Conservation (phyloP, 192 early-diverging fungal genomes). For the Chytriomyces sp. region DNA sequence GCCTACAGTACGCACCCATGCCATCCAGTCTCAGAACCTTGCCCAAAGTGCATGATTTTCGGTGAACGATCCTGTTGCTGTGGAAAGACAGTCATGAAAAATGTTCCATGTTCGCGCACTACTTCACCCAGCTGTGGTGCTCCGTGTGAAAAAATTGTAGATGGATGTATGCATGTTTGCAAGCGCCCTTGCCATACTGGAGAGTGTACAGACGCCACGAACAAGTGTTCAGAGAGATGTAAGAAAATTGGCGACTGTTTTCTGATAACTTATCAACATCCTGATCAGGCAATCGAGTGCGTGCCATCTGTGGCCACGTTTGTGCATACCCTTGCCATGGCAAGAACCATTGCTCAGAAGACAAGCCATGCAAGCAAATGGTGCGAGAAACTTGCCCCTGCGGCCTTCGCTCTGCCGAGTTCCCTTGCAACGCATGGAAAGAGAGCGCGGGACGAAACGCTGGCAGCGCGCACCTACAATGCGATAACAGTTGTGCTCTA, state of each 20-base stretch:
- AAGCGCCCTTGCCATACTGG: conserved; percentile 80
- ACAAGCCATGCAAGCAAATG: conserved; percentile 63
- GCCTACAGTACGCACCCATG: conserved; percentile 75
- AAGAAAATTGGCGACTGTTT: not conserved
- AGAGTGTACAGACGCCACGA: conserved; percentile 62
- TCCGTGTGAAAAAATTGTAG: conserved; percentile 58
- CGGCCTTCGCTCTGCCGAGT: conserved; percentile 63
- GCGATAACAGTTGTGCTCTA: conserved; percentile 81
- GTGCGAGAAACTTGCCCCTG: conserved; percentile 74
- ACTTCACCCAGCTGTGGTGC: conserved; percentile 72
- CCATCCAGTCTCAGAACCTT: conserved; percentile 81
- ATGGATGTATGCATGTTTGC: conserved; percentile 79
- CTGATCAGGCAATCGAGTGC: conserved; percentile 56
- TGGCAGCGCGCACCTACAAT: conserved; percentile 56
- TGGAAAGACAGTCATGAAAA: conserved; percentile 74
- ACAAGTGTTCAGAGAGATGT: conserved; percentile 73
- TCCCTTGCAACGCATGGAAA: conserved; percentile 68
- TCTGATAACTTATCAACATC: not conserved
- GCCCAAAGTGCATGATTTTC: conserved; percentile 89
- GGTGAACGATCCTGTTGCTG: conserved; percentile 68
- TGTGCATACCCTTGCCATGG: conserved; percentile 79
- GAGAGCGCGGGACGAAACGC: conserved; percentile 43
- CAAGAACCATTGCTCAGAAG: conserved; percentile 73
- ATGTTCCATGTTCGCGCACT: conserved; percentile 78
- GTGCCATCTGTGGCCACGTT: conserved; percentile 80